Conservation (phyloP, 2,329 filamentous ascomycete genomes). For the Geosmithia putterillii region DNA sequence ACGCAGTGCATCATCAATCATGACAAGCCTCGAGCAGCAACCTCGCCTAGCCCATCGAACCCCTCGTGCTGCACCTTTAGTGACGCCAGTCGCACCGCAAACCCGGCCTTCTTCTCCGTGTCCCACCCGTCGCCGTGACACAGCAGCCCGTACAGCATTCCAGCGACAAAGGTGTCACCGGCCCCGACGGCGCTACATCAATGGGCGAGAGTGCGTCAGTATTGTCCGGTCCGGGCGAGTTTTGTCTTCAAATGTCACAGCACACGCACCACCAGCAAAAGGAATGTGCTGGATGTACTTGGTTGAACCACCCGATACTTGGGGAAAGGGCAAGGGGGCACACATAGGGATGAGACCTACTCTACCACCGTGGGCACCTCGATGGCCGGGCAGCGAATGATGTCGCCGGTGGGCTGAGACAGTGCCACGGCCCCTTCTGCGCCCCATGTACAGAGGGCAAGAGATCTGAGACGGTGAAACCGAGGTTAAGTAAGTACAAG, state of each 20-base stretch:
- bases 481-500: neutral
- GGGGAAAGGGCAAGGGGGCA: constrained; percentile 1
- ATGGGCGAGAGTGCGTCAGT: too few relatives aligned
- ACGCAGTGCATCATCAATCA: neutral
- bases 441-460: constrained; percentile 49
- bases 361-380: constrained; percentile 39
- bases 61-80: constrained; percentile 56
- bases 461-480: constrained; percentile 25
- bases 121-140: constrained; percentile 36
- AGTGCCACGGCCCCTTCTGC: constrained; percentile 28
- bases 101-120: constrained; percentile 34
- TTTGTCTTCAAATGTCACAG: too few relatives aligned
- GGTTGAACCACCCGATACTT: neutral
- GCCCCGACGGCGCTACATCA: constrained; percentile 55
- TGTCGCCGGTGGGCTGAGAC: constrained; percentile 14
- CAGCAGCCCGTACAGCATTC: constrained; percentile 51
- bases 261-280: too few relatives aligned
- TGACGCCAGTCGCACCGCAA: constrained; percentile 56
- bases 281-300: too few relatives aligned
- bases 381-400: constrained; percentile 26
- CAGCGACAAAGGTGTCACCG: constrained; percentile 65
- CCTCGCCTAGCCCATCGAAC: constrained; percentile 37
- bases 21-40: neutral
- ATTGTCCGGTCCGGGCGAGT: too few relatives aligned
- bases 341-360: constrained; percentile 28